Conservation (phyloP, 1,284 basidiomycete species). For the Trichosporon coremiiforme region DNA sequence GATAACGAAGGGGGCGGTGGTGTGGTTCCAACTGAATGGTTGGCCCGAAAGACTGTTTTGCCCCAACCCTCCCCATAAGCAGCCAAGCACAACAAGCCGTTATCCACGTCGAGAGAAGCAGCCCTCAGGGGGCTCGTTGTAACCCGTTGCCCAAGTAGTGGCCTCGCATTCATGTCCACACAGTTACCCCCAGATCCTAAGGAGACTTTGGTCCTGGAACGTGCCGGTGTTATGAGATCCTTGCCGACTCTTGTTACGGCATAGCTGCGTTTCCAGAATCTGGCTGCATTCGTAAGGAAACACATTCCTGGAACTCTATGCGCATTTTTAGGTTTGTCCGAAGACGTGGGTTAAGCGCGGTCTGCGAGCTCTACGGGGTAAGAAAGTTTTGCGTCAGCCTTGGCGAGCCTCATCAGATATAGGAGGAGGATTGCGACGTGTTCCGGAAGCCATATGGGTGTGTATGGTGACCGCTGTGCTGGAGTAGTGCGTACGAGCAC, state of each 20-base stretch:
- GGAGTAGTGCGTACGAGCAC: not conserved
- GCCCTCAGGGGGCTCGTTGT: not conserved
- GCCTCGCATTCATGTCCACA: not conserved
- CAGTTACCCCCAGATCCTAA: not conserved
- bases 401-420: not conserved
- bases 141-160: not conserved
- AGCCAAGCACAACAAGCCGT: not conserved
- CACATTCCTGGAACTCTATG: not conserved
- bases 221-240: not conserved
- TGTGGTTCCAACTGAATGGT: not conserved
- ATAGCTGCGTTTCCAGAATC: not conserved
- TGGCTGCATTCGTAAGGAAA: not conserved
- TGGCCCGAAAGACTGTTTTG: not conserved
- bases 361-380: not conserved
- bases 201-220: not conserved
- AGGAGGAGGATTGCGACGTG: not conserved
- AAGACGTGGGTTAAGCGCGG: not conserved
- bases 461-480: not conserved
- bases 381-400: not conserved
- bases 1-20: not conserved
- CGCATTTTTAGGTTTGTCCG: conserved; percentile 8
- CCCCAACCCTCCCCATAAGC: too few species aligned
- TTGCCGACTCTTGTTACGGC: not conserved
- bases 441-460: not conserved
- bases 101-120: not conserved